phyloP scores from a whole-genome alignment of 108 stramenopile species.

The Skeletonema costatum region DNA sequence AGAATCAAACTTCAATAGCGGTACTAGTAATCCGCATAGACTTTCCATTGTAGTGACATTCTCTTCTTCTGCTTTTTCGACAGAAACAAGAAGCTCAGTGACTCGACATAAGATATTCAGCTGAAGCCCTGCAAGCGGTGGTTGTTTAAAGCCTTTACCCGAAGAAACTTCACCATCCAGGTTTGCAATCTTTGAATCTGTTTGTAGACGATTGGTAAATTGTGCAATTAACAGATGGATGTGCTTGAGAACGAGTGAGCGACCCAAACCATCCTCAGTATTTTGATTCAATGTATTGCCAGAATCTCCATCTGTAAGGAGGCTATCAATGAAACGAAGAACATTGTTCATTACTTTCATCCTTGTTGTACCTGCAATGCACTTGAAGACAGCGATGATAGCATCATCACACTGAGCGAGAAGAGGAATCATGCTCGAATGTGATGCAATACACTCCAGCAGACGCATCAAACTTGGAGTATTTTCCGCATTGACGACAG shows the following conservation, averaged over 20 bases:
- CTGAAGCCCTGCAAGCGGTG: conserved; percentile 22
- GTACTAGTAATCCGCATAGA: conserved; percentile 67
- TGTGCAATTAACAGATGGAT: conserved; percentile 64
- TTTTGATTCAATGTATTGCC: conserved; percentile 5
- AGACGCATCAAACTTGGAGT: conserved; percentile 70
- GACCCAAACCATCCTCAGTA: conserved; percentile 16
- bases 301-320: conserved; percentile 46
- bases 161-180: conserved; percentile 24
- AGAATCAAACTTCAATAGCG: conserved; percentile 60
- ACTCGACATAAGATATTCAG: conserved; percentile 74
- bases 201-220: conserved; percentile 57
- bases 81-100: conserved; percentile 60
- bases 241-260: conserved; percentile 33
- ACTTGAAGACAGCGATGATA: conserved; percentile 61
- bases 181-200: conserved; percentile 24
- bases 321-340: conserved; percentile 70
- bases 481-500: conserved; percentile 64
- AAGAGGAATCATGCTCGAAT: conserved; percentile 51
- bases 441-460: conserved; percentile 58
- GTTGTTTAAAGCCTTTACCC: conserved; percentile 20
- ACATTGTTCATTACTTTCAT: conserved; percentile 54
- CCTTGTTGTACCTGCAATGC: conserved; percentile 56
- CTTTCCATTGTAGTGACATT: conserved; percentile 42
- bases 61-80: conserved; percentile 18
- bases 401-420: conserved; percentile 48